phyloP scores from a whole-genome alignment of 2,329 filamentous ascomycete species.

The Dactylellina parvicollis region DNA sequence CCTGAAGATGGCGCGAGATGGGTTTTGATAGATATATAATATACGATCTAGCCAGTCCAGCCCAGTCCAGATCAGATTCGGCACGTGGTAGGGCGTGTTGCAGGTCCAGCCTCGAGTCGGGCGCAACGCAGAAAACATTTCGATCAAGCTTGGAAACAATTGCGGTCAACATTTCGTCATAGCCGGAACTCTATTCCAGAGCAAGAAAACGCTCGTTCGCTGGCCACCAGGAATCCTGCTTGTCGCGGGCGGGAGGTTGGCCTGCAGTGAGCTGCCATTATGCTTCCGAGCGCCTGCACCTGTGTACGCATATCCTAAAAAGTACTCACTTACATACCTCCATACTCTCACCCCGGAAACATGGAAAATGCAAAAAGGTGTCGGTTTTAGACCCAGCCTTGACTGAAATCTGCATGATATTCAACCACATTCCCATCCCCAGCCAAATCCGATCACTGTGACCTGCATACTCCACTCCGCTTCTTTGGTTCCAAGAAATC shows the following conservation, averaged over 20 bases:
- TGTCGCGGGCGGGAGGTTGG: too few relatives aligned
- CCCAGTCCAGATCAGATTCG: background rate
- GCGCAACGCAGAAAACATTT: constrained; percentile 24
- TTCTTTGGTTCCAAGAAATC: constrained; percentile 3
- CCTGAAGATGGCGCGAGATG: too few relatives aligned
- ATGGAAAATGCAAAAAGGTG: constrained; percentile 12
- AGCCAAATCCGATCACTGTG: constrained; percentile 27
- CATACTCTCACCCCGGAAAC: background rate
- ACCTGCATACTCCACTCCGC: constrained; percentile 17
- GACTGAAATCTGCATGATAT: constrained; percentile 36
- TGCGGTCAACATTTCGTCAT: constrained; percentile 52
- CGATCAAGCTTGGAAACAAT: constrained; percentile 10
- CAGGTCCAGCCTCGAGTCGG: constrained; percentile 15
- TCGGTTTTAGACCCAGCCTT: background rate
- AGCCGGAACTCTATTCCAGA: constrained; percentile 43
- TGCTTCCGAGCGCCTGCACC: too few relatives aligned
- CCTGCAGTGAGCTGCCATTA: too few relatives aligned
- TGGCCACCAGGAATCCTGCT: background rate
- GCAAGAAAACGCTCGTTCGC: constrained; percentile 29
- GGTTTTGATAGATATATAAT: too few relatives aligned
- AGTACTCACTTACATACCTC: background rate
- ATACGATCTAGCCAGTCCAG: background rate
- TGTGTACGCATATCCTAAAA: too few relatives aligned
- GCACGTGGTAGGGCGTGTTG: constrained; percentile 23
- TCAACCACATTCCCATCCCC: constrained; percentile 37